These are phyloP conservation scores for Phytophthora hybrid DNA, from an alignment of 352 stramenopile genomes.

Conservation along the genomic window DNA sequence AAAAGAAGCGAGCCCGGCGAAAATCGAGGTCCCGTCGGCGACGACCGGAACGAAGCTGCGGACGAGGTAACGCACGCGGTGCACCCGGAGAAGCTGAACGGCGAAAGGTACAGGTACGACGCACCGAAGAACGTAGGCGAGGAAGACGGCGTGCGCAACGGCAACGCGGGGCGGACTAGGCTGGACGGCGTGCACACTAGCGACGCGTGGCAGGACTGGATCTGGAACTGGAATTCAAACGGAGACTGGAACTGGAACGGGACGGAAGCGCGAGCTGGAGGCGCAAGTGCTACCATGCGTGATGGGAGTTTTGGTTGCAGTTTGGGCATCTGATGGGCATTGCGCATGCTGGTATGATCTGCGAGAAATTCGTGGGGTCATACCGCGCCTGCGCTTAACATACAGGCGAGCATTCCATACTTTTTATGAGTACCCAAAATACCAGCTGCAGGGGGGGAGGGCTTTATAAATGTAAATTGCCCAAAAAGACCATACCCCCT, in stretches of 20 bases:
- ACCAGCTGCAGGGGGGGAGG: no score
- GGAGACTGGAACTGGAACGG: neutral
- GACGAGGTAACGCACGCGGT: conserved; percentile 7
- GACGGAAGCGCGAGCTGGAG: neutral
- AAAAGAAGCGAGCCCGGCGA: neutral
- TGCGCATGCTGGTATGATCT: no score
- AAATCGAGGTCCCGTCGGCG: neutral
- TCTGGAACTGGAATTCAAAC: conserved; percentile 2
- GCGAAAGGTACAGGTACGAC: neutral
- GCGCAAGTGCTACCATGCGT: conserved; percentile 7
- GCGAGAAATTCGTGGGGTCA: no score
- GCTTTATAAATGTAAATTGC: no score
- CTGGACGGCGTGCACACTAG: neutral
- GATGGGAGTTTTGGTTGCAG: no score
- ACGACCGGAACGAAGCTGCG: neutral
- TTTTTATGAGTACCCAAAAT: no score
- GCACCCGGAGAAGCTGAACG: conserved; percentile 7
- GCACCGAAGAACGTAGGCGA: conserved; percentile 2
- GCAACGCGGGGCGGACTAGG: neutral
- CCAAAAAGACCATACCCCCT: no score
- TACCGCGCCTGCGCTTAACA: no score
- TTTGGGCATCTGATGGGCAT: no score
- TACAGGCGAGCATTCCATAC: no score
- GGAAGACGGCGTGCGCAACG: neutral
- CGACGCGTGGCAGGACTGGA: neutral